Evolutionary conservation across 345 rosid genomes (phyloP).

Genomic region (Syzygium aromaticum): DNA sequence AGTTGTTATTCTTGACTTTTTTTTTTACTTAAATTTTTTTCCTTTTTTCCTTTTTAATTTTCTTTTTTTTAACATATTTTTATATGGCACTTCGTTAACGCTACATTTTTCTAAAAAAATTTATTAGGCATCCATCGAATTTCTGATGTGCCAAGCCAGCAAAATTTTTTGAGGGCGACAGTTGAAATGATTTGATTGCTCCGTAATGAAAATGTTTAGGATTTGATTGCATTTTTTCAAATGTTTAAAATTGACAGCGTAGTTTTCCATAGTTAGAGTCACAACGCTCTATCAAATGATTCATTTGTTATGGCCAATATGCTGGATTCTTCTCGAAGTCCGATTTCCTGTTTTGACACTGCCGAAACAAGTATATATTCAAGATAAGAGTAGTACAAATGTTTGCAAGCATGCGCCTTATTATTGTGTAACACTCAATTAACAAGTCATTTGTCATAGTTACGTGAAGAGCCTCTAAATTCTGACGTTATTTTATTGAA

Average conservation of each 20-base stretch:
- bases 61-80: neutral
- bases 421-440: neutral
- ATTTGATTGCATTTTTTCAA: neutral
- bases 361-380: neutral
- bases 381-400: neutral
- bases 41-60: neutral
- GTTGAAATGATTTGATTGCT: neutral
- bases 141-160: neutral
- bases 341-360: neutral
- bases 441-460: neutral
- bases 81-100: neutral
- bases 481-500: neutral
- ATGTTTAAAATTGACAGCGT: neutral
- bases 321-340: neutral
- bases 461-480: neutral
- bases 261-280: neutral
- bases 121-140: neutral
- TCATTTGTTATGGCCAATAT: neutral
- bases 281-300: neutral
- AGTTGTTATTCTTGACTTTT: neutral
- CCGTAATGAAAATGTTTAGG: neutral
- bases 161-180: neutral
- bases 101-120: neutral
- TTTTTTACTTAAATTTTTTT: neutral
- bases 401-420: neutral